These are phyloP conservation scores for Skeletonema costatum DNA, from an alignment of 108 stramenopile genomes.

Conservation along the genomic window DNA sequence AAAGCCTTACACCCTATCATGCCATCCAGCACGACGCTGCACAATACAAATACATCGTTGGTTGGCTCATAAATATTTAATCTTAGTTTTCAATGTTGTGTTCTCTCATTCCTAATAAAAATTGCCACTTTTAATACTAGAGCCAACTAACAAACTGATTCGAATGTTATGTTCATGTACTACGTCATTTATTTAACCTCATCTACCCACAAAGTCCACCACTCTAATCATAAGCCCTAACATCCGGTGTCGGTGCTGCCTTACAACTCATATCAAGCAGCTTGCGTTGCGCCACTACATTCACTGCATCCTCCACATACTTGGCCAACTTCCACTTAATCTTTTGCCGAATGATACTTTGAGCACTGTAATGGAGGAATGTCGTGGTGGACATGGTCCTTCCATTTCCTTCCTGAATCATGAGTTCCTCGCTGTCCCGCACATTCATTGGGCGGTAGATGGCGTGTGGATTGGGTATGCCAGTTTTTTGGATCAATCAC, in stretches of 20 bases:
- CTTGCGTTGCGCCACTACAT: background rate
- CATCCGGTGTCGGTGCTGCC: background rate
- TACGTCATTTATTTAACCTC: no score
- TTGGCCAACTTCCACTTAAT: conserved; percentile 9
- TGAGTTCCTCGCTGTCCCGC: background rate
- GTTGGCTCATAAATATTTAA: conserved; percentile 1
- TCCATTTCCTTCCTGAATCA: background rate
- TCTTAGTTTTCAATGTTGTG: background rate
- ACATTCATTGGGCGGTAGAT: conserved; percentile 9
- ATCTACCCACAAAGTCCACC: no score
- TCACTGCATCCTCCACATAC: background rate
- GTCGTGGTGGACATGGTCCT: background rate
- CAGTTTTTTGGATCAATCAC: background rate
- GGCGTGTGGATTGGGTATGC: background rate
- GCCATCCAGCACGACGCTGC: background rate
- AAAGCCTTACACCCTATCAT: background rate
- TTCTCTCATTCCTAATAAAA: background rate
- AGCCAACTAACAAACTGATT: no score
- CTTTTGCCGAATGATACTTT: conserved; percentile 5
- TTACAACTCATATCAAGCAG: background rate
- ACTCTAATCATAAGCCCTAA: no score
- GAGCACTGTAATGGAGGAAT: background rate
- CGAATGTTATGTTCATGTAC: no score
- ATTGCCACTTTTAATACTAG: no score
- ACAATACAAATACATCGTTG: background rate